Conservation (phyloP, 345 rosid genomes). For the Dipteronia dyeriana region DNA sequence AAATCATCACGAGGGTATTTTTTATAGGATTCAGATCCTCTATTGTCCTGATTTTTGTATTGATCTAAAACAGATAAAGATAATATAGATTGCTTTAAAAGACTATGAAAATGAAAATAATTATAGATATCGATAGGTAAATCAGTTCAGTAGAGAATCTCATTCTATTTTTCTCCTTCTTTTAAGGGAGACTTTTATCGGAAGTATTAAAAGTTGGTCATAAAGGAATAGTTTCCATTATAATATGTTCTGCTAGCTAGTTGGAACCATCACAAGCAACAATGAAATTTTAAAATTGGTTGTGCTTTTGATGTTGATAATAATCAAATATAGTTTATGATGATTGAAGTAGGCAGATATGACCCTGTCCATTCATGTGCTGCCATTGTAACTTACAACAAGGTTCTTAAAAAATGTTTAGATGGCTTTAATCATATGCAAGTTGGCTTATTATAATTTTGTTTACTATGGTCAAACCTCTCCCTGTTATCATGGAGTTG, state of each 20-base stretch:
- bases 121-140: too few relatives aligned
- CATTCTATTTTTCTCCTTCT: background rate
- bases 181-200: slow-evolving; percentile 11
- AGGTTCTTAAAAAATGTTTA: background rate
- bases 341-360: background rate
- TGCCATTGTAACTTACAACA: slow-evolving; percentile 12
- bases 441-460: background rate
- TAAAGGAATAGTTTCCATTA: slow-evolving; percentile 12
- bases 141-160: too few relatives aligned
- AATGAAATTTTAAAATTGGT: background rate
- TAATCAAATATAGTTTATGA: background rate
- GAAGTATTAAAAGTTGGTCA: background rate
- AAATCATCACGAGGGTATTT: background rate
- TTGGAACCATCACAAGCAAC: slow-evolving; percentile 18
- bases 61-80: too few relatives aligned
- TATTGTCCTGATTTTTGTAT: too few relatives aligned
- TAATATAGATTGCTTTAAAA: too few relatives aligned
- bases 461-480: slow-evolving; percentile 1
- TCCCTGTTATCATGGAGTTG: background rate
- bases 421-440: background rate
- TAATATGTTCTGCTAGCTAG: background rate
- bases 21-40: too few relatives aligned
- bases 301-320: background rate
- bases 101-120: too few relatives aligned
- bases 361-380: slow-evolving; percentile 14